Percentiles rank a stretch among this genome's conserved stretches.
Evolutionary conservation across 495 filamentous ascomycete genomes (phyloP).

Genomic region (Penicillium salamii): DNA sequence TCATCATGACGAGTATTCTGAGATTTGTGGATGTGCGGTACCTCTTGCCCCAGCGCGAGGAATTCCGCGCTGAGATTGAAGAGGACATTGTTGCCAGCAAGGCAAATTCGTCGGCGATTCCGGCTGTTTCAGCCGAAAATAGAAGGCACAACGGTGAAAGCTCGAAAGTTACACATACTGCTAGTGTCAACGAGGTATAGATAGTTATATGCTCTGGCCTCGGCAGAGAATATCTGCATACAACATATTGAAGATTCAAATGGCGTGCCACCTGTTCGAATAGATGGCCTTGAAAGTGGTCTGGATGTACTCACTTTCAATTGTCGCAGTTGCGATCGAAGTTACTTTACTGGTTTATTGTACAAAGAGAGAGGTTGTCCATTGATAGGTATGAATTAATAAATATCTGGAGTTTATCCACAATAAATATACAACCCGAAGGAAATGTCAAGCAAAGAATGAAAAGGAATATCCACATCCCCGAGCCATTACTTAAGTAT

Average conservation of each 20-base stretch:
- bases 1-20: conserved; percentile 27
- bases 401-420: neutral
- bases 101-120: conserved; percentile 3
- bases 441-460: neutral
- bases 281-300: too few species aligned
- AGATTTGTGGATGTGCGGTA: conserved; percentile 28
- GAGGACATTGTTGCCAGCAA: conserved; percentile 13
- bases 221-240: too few species aligned
- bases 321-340: too few species aligned
- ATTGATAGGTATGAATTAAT: neutral
- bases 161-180: neutral
- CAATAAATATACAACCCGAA: neutral
- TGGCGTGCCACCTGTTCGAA: too few species aligned
- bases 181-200: conserved; percentile 5
- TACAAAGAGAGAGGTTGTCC: neutral
- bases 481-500: neutral
- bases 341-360: too few species aligned
- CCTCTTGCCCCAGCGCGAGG: conserved; percentile 23
- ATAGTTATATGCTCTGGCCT: too few species aligned
- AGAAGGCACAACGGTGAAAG: neutral
- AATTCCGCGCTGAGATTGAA: conserved; percentile 19
- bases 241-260: too few species aligned
- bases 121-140: neutral
- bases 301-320: too few species aligned
- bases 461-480: neutral